These are phyloP conservation scores for Kuraishia piskuri DNA, from an alignment of 805 yeast species.

Conservation along the genomic window DNA sequence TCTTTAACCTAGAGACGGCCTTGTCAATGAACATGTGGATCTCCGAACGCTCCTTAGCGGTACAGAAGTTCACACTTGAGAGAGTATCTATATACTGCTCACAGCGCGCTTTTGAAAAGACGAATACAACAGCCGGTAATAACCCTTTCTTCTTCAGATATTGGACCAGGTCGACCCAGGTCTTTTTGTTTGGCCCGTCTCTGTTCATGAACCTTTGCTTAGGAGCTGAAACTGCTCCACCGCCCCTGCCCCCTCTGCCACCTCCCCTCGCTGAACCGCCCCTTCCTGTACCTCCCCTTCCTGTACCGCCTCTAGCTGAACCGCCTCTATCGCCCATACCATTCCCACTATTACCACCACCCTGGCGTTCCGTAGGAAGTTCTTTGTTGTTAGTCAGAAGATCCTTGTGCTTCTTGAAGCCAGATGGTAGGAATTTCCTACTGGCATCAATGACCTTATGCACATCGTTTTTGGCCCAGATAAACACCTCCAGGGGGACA, in stretches of 20 bases:
- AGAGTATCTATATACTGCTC: conserved; percentile 87
- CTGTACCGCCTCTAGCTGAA: conserved; percentile 10
- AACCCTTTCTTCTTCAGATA: conserved; percentile 56
- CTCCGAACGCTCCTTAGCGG: conserved; percentile 79
- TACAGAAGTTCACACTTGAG: conserved; percentile 68
- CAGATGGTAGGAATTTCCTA: conserved; percentile 57
- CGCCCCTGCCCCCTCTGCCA: conserved; percentile 17
- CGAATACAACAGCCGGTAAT: conserved; percentile 90
- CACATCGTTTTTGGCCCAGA: conserved; percentile 74
- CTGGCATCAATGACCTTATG: conserved; percentile 68
- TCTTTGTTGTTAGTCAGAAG: conserved; percentile 36
- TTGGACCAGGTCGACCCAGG: conserved; percentile 71
- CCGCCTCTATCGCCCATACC: conserved; percentile 20
- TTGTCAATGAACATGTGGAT: conserved; percentile 89
- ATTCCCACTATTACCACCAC: conserved; percentile 24
- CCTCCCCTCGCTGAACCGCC: conserved; percentile 16
- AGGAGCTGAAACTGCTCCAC: conserved; percentile 10
- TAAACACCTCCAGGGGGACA: conserved; percentile 80
- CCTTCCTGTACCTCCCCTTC: conserved; percentile 12
- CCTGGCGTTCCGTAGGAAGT: conserved; percentile 27
- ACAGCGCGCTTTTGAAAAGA: conserved; percentile 87
- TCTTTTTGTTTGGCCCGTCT: conserved; percentile 69
- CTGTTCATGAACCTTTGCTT: conserved; percentile 30
- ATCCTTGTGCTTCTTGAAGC: conserved; percentile 54
- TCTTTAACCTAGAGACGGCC: conserved; percentile 78